phyloP scores from a whole-genome alignment of 2,329 filamentous ascomycete genomes.

The Sporothrix humicola region DNA sequence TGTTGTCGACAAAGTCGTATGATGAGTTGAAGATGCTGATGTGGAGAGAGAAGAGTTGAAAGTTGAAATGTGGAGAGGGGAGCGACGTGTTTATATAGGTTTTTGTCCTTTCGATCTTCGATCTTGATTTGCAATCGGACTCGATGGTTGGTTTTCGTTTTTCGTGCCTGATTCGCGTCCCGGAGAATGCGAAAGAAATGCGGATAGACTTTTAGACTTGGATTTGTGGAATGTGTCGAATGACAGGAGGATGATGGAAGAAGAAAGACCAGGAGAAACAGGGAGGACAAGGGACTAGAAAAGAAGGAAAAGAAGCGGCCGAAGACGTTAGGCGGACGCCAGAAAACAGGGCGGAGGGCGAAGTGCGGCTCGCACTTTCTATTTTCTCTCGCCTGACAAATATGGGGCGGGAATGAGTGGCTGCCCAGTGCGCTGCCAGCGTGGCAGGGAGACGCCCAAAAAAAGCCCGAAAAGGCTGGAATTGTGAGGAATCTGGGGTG shows the following conservation, averaged over 20 bases:
- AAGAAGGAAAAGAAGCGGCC: not conserved
- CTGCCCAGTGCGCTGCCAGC: no score
- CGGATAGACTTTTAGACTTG: not conserved
- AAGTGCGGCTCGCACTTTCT: not conserved
- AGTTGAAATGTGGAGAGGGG: not conserved
- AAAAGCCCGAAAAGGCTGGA: not conserved
- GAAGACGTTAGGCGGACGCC: not conserved
- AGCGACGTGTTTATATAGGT: not conserved
- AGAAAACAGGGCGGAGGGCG: conserved; percentile 19
- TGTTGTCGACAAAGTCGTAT: not conserved
- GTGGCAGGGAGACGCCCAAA: not conserved
- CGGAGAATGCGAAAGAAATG: conserved; percentile 4
- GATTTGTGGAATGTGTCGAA: conserved; percentile 15
- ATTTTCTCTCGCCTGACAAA: conserved; percentile 14
- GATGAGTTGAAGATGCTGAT: not conserved
- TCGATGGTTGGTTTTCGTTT: no score
- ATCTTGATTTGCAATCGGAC: not conserved
- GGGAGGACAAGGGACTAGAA: not conserved
- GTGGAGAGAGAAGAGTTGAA: not conserved
- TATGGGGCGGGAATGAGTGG: conserved; percentile 4
- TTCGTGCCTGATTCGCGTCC: not conserved
- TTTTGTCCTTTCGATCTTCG: not conserved
- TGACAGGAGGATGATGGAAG: not conserved
- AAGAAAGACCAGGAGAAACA: not conserved
- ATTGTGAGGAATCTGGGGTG: conserved; percentile 11